Conservation (phyloP, 2,329 filamentous ascomycete species). For the Curvularia lunata region DNA sequence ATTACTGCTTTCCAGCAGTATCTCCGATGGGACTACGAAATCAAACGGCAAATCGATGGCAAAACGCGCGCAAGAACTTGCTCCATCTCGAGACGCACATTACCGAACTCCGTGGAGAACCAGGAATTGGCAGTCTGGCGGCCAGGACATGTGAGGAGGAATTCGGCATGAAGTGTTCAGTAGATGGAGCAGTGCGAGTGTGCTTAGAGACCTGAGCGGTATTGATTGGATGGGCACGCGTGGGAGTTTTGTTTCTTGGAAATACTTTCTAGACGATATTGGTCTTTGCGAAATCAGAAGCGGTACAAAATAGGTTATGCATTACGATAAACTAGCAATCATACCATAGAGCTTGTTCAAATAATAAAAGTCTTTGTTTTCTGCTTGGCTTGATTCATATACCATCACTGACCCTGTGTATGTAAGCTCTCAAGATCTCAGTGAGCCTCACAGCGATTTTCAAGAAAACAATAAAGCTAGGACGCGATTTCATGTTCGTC, state of each 20-base stretch:
- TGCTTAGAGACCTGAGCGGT: not conserved
- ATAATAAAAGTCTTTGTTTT: not conserved
- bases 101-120: not conserved
- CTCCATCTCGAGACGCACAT: conserved; percentile 5
- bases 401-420: not conserved
- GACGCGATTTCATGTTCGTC: not conserved
- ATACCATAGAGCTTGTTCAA: not conserved
- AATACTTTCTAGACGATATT: not conserved
- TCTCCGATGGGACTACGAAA: conserved; percentile 14
- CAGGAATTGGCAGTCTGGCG: conserved; percentile 5
- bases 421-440: not conserved
- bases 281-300: not conserved
- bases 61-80: conserved; percentile 14
- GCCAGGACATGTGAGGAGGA: not conserved
- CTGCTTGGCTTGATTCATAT: not conserved
- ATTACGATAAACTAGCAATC: not conserved
- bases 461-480: not conserved
- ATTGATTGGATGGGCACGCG: not conserved
- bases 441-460: not conserved
- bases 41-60: conserved; percentile 14
- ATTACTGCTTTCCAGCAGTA: conserved; percentile 18
- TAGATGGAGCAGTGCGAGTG: not conserved
- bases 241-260: not conserved
- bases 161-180: conserved; percentile 3
- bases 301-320: not conserved